Conservation (phyloP, 2,329 filamentous ascomycete genomes). For the Sporothrix pallida region DNA sequence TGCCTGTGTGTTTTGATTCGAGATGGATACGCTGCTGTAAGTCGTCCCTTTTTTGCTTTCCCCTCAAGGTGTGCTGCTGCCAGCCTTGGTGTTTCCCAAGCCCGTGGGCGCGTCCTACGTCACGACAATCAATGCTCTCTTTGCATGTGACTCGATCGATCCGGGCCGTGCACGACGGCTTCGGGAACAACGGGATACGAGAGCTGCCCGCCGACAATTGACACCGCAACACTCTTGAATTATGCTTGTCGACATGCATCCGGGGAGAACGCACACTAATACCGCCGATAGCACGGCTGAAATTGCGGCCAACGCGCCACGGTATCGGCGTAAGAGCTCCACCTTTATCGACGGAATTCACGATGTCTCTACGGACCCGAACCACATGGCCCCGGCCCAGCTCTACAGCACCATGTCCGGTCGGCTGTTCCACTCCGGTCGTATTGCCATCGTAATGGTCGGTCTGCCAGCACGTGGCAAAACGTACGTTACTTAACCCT, state of each 20-base stretch:
- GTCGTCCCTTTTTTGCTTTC: conserved; percentile 9
- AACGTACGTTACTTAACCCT: conserved; percentile 65
- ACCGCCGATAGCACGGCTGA: conserved; percentile 73
- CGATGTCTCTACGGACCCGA: conserved; percentile 78
- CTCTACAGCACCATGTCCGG: conserved; percentile 98
- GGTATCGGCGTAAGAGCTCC: conserved; percentile 89
- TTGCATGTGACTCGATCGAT: conserved; percentile 13
- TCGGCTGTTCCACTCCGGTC: conserved; percentile 92
- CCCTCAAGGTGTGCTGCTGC: not conserved
- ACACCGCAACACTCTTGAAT: not conserved
- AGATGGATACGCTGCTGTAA: conserved; percentile 35
- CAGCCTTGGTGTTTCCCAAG: not conserved
- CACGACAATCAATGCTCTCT: not conserved
- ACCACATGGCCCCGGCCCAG: conserved; percentile 87
- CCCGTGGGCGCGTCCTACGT: conserved; percentile 6
- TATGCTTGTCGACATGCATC: not conserved
- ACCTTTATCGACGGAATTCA: conserved; percentile 98
- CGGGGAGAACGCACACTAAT: not conserved
- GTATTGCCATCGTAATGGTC: conserved; percentile 97
- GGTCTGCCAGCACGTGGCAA: conserved; percentile 94
- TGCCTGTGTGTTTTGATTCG: not conserved
- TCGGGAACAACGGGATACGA: not conserved
- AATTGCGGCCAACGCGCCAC: conserved; percentile 86
- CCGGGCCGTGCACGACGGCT: not conserved
- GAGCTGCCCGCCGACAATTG: not conserved